These are phyloP conservation scores for Magnusiomyces tetraspermus DNA, from an alignment of 1,139 yeast genomes.

Conservation along the genomic window DNA sequence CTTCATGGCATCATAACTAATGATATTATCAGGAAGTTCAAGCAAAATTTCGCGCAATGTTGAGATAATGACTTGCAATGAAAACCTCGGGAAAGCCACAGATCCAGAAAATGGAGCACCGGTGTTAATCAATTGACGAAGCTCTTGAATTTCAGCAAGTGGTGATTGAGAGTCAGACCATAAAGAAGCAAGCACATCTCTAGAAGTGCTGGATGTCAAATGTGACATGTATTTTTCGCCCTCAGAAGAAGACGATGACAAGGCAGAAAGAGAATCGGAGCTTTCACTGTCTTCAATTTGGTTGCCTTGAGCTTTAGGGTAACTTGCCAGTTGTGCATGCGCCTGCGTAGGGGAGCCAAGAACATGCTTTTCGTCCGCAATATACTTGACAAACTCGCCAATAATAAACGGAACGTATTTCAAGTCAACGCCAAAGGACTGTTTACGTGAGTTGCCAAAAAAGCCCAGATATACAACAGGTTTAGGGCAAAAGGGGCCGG, in stretches of 20 bases:
- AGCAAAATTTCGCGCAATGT: constrained; percentile 61
- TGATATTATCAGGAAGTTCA: constrained; percentile 74
- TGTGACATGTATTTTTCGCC: neutral
- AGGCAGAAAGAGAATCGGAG: neutral
- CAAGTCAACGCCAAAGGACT: constrained; percentile 75
- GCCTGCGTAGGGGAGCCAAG: neutral
- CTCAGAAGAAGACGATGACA: neutral
- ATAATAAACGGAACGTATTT: constrained; percentile 24
- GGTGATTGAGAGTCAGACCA: constrained; percentile 42
- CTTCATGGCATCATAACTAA: constrained; percentile 63
- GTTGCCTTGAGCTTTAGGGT: neutral
- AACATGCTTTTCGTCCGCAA: neutral
- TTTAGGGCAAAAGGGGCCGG: constrained; percentile 64
- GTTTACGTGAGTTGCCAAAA: constrained; percentile 45
- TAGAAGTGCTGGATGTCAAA: constrained; percentile 2
- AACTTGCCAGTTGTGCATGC: neutral
- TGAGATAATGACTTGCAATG: constrained; percentile 54
- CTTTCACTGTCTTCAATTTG: neutral
- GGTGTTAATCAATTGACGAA: constrained; percentile 53
- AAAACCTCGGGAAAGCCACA: constrained; percentile 22
- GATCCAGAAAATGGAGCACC: constrained; percentile 32
- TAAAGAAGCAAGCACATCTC: constrained; percentile 6
- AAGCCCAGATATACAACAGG: constrained; percentile 66
- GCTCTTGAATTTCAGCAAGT: constrained; percentile 52
- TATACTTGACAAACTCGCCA: neutral